Base-by-base conservation (phyloP, 2,329 filamentous ascomycete genomes). In the Scorias spongiosa region DNA sequence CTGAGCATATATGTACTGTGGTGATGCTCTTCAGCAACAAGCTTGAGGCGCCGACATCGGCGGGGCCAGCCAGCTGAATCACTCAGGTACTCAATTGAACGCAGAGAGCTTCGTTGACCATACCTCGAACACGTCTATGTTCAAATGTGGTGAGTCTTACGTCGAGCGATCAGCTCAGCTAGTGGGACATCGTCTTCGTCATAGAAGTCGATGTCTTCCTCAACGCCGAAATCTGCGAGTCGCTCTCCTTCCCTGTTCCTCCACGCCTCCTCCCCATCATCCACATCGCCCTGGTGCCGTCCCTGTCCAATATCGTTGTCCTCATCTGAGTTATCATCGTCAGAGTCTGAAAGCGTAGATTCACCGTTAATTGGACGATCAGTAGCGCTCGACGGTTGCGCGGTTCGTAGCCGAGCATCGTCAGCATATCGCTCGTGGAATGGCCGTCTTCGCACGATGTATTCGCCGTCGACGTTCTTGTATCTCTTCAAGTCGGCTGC, bases 181-280 rank as follows among this genome's bases (percentile, higher is more conserved):
- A 89, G 63, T 0, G 83, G 84, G 11, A 89, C 64, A 52, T 87
- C 78, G 47, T 80, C 76, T 49, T 78, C 76, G 51, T 76, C 70
- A 26, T 76, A 75, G 40, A 79, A 79, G 48, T 86, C 80, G 0
- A 72, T 74, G 11, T 84, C 81, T 54, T 86, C 81, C 52, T 89
- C 84, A 0, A 91, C 83, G 1, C 84, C 84, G 55, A 80, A 91
- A 54, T 91, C 84, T 37, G 74, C 69, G 41, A 91, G 63, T 29
- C 76, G 68, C 56, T 89, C 82, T 1, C 84, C 84, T 42, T 89
- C 83, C 0, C 75, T 70, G 51, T 88, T 89, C 0, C 71, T 76
- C 84, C 84, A 91, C 5, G 66, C 72, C 37, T 71, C 70, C 54
- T 75, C 69, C 5, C 72, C 74, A 50, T 69, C 53, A 36, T 54